These are phyloP conservation scores for Gossypium lobatum DNA, from an alignment of 441 rosid genomes.

Conservation along the genomic window DNA sequence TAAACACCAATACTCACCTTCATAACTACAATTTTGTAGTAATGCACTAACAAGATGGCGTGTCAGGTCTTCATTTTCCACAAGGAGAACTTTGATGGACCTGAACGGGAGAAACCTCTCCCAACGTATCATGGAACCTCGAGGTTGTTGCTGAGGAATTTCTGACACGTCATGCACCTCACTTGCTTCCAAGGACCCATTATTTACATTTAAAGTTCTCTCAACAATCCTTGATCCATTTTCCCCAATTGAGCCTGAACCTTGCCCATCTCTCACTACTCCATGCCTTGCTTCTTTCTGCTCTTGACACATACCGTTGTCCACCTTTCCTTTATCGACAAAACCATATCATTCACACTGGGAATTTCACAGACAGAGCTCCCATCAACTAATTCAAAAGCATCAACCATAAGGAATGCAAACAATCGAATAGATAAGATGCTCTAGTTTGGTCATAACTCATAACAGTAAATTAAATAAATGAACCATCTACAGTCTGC, in stretches of 20 bases:
- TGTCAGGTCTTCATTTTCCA: constrained; percentile 74
- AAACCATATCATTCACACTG: constrained; percentile 15
- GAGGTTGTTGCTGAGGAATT: constrained; percentile 38
- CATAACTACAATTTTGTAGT: constrained; percentile 76
- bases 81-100: constrained; percentile 77
- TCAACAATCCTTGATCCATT: constrained; percentile 34
- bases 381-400: constrained; percentile 32
- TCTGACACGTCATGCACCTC: constrained; percentile 37
- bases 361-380: constrained; percentile 21
- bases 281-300: constrained; percentile 37
- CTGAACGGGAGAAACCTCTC: constrained; percentile 70
- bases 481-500: not conserved
- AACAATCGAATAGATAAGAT: constrained; percentile 17
- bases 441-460: not conserved
- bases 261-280: constrained; percentile 30
- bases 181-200: constrained; percentile 21
- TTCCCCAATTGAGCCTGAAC: constrained; percentile 39
- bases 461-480: not conserved
- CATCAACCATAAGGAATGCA: constrained; percentile 25
- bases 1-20: constrained; percentile 38
- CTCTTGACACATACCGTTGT: constrained; percentile 29
- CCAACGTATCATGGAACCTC: constrained; percentile 47
- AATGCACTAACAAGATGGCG: constrained; percentile 73
- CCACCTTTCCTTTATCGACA: constrained; percentile 14
- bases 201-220: constrained; percentile 24